These are phyloP conservation scores for Rubia tinctorum DNA, from an alignment of 305 asterid species.

Conservation along the genomic window DNA sequence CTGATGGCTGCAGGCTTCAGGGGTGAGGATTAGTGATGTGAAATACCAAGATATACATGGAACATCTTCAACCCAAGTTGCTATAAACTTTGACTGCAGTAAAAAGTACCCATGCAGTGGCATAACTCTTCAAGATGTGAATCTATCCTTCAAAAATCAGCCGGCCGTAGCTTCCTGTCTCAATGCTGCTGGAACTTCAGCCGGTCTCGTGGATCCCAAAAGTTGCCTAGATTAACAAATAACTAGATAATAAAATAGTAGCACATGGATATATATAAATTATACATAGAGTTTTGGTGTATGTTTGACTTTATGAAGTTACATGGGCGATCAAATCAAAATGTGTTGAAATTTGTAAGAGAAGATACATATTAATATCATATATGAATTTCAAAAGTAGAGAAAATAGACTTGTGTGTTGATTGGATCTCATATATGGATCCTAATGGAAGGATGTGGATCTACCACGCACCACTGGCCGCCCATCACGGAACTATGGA, in stretches of 20 bases:
- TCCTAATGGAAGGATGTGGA: too few relatives aligned
- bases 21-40: conserved; percentile 16
- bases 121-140: conserved; percentile 3
- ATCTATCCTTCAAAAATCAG: conserved; percentile 1
- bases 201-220: conserved; percentile 10
- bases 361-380: too few relatives aligned
- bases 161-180: conserved; percentile 6
- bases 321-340: too few relatives aligned
- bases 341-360: too few relatives aligned
- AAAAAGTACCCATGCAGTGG: conserved; percentile 11
- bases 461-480: too few relatives aligned
- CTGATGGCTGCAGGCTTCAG: conserved; percentile 10
- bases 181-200: conserved; percentile 2
- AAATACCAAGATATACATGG: conserved; percentile 17
- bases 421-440: too few relatives aligned
- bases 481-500: too few relatives aligned
- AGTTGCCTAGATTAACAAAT: conserved; percentile 1
- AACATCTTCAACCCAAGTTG: conserved; percentile 16
- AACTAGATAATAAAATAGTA: background rate
- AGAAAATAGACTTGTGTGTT: too few relatives aligned
- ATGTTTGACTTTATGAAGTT: too few relatives aligned
- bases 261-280: too few relatives aligned
- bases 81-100: conserved; percentile 10
- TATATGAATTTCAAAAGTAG: too few relatives aligned
- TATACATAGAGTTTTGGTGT: background rate